Base-by-base conservation (phyloP, 257 asterid genomes). In the Jacaranda copaia region DNA sequence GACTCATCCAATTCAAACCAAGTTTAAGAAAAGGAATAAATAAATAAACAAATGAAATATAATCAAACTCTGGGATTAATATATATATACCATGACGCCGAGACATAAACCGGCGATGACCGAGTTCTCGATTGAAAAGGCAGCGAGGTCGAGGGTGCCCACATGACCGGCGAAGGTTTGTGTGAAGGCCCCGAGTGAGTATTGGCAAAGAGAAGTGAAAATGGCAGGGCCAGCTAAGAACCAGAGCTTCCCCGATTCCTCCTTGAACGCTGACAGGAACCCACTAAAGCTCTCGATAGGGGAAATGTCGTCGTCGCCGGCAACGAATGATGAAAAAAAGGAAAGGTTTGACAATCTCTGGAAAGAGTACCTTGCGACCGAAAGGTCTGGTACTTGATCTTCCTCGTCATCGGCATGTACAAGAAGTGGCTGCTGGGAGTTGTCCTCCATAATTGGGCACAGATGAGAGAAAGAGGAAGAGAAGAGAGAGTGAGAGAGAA, bases 31-130 rank as follows among this genome's bases (percentile, higher is more conserved):
- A 36, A 32, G 13, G 36, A 19, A 19, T 0, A 56, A 14, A 25
- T 25, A 60, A 60, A 6, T 2, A 5, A 25, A 16, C 4, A 36
- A 35, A 36, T 35, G 7, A 6, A 36, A 35, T 5, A 36, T 4
- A 9, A 40, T 14, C 4, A 32, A 32, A 20, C 2, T 13, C 14
- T 1, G 8, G 16, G 11, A n/a, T n/a, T n/a, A n/a, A n/a, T n/a
- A n/a, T n/a, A n/a, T n/a, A n/a, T n/a, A n/a, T 79, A 73, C 83
- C 83, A 73, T 73, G 36, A 79, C 79, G 18, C 83, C 83, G 38
- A 79, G 71, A 8, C 79, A 73, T 1, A 79, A 20, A 5, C 83
- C 79, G 56, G 83, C 83, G 45, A 79, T 79, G 56, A 73, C 79
- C 1, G 70, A 53, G 72, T 79, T 79, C 74, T 77, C 81, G 35